Evolutionary conservation across 805 yeast species (phyloP).

Genomic region (Saccharomycopsis schoenii): DNA sequence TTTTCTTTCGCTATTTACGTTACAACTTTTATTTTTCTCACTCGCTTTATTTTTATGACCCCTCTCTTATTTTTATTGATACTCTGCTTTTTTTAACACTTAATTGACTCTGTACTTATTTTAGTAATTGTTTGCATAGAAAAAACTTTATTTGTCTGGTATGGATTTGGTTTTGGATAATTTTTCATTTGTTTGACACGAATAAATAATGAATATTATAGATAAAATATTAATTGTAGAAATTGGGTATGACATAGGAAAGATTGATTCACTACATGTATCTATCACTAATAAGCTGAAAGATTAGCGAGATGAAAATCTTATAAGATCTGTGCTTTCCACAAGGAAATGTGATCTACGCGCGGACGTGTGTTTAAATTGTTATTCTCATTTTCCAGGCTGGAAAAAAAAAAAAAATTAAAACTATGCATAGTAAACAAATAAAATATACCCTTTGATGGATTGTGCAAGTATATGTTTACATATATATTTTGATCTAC

Average conservation of each 20-base stretch:
- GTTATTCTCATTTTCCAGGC: too few relatives aligned
- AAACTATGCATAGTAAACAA: too few relatives aligned
- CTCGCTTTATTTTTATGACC: background rate
- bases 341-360: too few relatives aligned
- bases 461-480: too few relatives aligned
- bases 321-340: too few relatives aligned
- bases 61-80: background rate
- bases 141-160: slow-evolving; percentile 1
- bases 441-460: too few relatives aligned
- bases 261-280: background rate
- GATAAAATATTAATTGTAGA: background rate
- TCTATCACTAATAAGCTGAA: too few relatives aligned
- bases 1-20: background rate
- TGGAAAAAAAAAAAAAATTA: too few relatives aligned
- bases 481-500: too few relatives aligned
- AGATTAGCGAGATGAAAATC: too few relatives aligned
- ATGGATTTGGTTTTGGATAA: slow-evolving; percentile 2
- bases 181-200: slow-evolving; percentile 2
- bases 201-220: slow-evolving; percentile 1
- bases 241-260: background rate
- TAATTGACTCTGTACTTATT: slow-evolving; percentile 1
- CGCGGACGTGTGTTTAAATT: too few relatives aligned
- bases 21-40: background rate
- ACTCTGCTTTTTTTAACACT: background rate
- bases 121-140: slow-evolving; percentile 2